Evolutionary conservation across 179 eudicot genomes (phyloP).

Genomic region (Dionaea muscipula): DNA sequence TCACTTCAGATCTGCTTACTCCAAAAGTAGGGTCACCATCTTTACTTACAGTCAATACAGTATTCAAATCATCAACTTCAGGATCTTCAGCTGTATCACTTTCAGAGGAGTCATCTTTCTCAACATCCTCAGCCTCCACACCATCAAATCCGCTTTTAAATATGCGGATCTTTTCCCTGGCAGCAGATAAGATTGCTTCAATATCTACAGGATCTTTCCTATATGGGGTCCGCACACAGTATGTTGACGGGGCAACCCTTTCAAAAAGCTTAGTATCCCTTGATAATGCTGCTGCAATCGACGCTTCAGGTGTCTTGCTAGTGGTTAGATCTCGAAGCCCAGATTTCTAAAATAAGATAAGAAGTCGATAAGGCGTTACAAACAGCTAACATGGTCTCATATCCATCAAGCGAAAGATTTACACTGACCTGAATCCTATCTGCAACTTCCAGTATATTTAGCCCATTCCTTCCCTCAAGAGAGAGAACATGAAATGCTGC

Average conservation of each 20-base stretch:
- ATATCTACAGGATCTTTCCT: constrained; percentile 71
- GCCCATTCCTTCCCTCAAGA: constrained; percentile 72
- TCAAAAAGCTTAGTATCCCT: constrained; percentile 88
- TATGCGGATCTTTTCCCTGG: constrained; percentile 57
- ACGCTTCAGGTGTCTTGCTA: constrained; percentile 95
- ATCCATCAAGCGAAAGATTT: not conserved
- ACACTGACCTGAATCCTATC: constrained; percentile 70
- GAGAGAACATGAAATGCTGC: constrained; percentile 88
- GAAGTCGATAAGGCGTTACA: constrained; percentile 7
- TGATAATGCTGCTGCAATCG: constrained; percentile 87
- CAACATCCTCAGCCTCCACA: constrained; percentile 60
- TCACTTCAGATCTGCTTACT: constrained; percentile 17
- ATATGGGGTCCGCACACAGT: constrained; percentile 64
- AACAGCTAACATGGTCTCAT: not conserved
- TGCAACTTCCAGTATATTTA: constrained; percentile 73
- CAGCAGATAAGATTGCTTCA: constrained; percentile 47
- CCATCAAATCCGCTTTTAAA: constrained; percentile 55
- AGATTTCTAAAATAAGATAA: constrained; percentile 41
- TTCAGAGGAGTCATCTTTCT: constrained; percentile 77
- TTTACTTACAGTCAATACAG: constrained; percentile 32
- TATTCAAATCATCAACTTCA: constrained; percentile 57
- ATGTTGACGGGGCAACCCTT: constrained; percentile 91
- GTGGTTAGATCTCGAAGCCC: constrained; percentile 90
- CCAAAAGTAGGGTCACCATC: constrained; percentile 24
- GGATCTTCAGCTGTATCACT: constrained; percentile 83